These are phyloP conservation scores for Xenoacremonium recifei DNA, from an alignment of 2,329 filamentous ascomycete species.

Conservation along the genomic window DNA sequence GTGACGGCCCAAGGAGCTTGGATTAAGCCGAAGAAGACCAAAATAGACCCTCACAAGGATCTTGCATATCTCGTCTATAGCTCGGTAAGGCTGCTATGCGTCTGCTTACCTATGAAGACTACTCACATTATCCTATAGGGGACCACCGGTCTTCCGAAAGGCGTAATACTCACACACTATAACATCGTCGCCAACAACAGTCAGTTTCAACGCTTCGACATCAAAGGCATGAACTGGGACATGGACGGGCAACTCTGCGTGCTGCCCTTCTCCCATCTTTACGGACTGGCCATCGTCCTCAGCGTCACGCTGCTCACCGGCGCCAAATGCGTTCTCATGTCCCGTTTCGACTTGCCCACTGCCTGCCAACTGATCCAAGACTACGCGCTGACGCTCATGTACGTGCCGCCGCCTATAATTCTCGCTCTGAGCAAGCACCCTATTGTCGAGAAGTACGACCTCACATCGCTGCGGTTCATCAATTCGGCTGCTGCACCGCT, in stretches of 20 bases:
- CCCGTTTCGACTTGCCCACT: conserved; percentile 75
- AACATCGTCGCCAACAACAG: conserved; percentile 78
- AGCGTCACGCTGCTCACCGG: conserved; percentile 50
- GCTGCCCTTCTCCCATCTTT: conserved; percentile 76
- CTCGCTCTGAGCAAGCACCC: conserved; percentile 79
- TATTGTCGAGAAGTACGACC: conserved; percentile 74
- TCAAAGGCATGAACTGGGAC: conserved; percentile 53
- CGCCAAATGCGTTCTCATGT: conserved; percentile 68
- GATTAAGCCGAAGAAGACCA: conserved; percentile 52
- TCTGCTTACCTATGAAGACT: not conserved
- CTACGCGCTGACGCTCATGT: conserved; percentile 72
- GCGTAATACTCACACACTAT: conserved; percentile 79
- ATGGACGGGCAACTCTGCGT: conserved; percentile 76
- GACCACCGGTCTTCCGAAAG: conserved; percentile 89
- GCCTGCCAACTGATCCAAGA: conserved; percentile 78
- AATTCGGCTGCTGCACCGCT: conserved; percentile 86
- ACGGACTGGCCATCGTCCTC: conserved; percentile 34
- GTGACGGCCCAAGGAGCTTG: conserved; percentile 60
- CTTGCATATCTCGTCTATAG: conserved; percentile 85
- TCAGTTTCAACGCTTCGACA: conserved; percentile 55
- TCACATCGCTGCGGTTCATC: conserved; percentile 76
- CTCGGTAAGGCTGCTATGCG: conserved; percentile 40
- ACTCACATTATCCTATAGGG: no score
- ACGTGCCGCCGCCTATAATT: conserved; percentile 82
- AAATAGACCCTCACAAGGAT: conserved; percentile 67